Evolutionary conservation across 208 protist species (phyloP).

Genomic region (Trypanosoma rangeli): DNA sequence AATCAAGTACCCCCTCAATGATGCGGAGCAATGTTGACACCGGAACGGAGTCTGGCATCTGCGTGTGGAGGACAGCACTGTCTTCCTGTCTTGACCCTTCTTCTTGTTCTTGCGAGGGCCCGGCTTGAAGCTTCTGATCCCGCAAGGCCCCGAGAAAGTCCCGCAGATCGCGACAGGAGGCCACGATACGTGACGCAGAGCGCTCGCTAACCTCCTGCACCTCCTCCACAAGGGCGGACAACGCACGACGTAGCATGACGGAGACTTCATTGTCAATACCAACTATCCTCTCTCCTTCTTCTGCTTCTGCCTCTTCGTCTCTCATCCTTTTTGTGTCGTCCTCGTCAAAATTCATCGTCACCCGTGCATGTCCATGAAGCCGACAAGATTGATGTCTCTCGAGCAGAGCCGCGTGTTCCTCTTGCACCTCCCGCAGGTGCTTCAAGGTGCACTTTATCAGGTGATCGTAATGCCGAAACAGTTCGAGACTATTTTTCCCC

Average conservation of each 20-base stretch:
- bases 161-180: constrained; percentile 65
- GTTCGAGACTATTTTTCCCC: constrained; percentile 56
- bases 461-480: constrained; percentile 71
- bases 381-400: constrained; percentile 9
- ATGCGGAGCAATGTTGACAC: constrained; percentile 43
- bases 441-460: constrained; percentile 38
- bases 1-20: constrained; percentile 73
- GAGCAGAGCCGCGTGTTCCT: constrained; percentile 12
- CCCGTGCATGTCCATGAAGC: background rate
- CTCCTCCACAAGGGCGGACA: constrained; percentile 39
- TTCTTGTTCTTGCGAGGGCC: constrained; percentile 6
- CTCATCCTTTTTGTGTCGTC: background rate
- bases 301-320: background rate
- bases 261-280: constrained; percentile 16
- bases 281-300: constrained; percentile 6
- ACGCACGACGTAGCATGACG: constrained; percentile 16
- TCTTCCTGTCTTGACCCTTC: background rate
- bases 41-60: constrained; percentile 6
- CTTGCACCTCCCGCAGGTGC: constrained; percentile 30
- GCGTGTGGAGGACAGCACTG: background rate
- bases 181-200: constrained; percentile 39
- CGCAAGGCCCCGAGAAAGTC: constrained; percentile 59
- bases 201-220: constrained; percentile 46
- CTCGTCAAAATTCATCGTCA: constrained; percentile 4
- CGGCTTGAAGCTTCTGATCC: constrained; percentile 24